Evolutionary conservation across 352 stramenopile genomes (phyloP).

Genomic region (Pseudoperonospora humuli): DNA sequence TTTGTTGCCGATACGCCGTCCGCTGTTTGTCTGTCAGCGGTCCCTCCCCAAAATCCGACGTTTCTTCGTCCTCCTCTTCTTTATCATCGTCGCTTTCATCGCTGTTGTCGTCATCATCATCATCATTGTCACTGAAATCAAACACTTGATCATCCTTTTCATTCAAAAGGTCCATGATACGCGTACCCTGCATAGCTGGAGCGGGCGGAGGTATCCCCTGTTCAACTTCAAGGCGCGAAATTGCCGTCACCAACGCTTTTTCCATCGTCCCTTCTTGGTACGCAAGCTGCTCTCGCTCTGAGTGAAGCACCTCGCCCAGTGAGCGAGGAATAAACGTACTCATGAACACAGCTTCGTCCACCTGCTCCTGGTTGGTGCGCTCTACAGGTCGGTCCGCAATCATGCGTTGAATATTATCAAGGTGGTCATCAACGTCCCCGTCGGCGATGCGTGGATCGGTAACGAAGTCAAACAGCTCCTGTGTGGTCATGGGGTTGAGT

Average conservation of each 20-base stretch:
- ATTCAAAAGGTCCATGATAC: conserved; percentile 70
- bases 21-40: conserved; percentile 77
- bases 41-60: conserved; percentile 11
- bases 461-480: conserved; percentile 96
- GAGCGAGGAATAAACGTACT: conserved; percentile 91
- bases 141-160: conserved; percentile 44
- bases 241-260: conserved; percentile 68
- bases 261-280: conserved; percentile 85
- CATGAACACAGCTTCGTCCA: conserved; percentile 93
- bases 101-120: conserved; percentile 4
- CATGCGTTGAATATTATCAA: conserved; percentile 87
- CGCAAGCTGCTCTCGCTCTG: conserved; percentile 76
- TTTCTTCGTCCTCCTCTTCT: conserved; percentile 14
- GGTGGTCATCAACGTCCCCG: conserved; percentile 72
- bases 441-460: conserved; percentile 65
- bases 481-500: conserved; percentile 90
- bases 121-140: conserved; percentile 45
- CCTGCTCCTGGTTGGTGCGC: conserved; percentile 71
- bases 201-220: conserved; percentile 10
- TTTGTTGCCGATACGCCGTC: conserved; percentile 76
- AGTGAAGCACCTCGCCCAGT: conserved; percentile 90
- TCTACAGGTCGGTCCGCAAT: conserved; percentile 68
- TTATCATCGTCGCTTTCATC: conserved; percentile 31
- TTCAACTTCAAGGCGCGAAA: conserved; percentile 63
- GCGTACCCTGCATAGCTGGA: conserved; percentile 26